Base-by-base conservation (phyloP, 768 basidiomycete genomes). In the Suillus spraguei region DNA sequence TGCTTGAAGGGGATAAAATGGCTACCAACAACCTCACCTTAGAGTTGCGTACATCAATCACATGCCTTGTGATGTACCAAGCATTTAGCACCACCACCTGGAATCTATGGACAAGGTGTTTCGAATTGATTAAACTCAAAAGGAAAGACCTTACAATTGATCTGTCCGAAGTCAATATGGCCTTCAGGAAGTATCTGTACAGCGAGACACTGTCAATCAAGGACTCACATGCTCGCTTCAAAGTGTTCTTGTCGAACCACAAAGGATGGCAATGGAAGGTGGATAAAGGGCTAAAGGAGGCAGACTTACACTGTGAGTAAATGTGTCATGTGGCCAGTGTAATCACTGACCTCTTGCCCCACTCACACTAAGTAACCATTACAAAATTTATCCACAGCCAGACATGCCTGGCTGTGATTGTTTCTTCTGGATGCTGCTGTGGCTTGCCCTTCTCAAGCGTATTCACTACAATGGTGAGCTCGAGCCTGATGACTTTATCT, bases 341-440 rank as follows among this genome's bases (percentile, higher is more conserved):
- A 22, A 47, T 22, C n/a, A 13, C 46, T 47, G 22, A 60, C 9
- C 59, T 47, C 9, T 38, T 9, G 16, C 46, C 62, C 62, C n/a
- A n/a, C n/a, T n/a, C n/a, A n/a, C n/a, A n/a, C n/a, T n/a, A 72
- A 61, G 74, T 68, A 73, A 77, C 38, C 66, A 60, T 0, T 71
- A n/a, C n/a, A n/a, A n/a, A n/a, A n/a, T n/a, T n/a, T n/a, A n/a
- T n/a, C n/a, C n/a, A n/a, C n/a, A n/a, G n/a, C n/a, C n/a, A n/a
- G n/a, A n/a, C n/a, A n/a, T n/a, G n/a, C n/a, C n/a, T n/a, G n/a
- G n/a, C n/a, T n/a, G n/a, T n/a, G n/a, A n/a, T n/a, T n/a, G n/a
- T n/a, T n/a, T n/a, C n/a, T n/a, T n/a, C n/a, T n/a, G 76, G 60
- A 64, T 79, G 1, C n/a, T 59, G 8, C 20, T 63, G 5, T 79